Evolutionary conservation across 106 monocot genomes (phyloP).

Genomic region (Posidonia australis): DNA sequence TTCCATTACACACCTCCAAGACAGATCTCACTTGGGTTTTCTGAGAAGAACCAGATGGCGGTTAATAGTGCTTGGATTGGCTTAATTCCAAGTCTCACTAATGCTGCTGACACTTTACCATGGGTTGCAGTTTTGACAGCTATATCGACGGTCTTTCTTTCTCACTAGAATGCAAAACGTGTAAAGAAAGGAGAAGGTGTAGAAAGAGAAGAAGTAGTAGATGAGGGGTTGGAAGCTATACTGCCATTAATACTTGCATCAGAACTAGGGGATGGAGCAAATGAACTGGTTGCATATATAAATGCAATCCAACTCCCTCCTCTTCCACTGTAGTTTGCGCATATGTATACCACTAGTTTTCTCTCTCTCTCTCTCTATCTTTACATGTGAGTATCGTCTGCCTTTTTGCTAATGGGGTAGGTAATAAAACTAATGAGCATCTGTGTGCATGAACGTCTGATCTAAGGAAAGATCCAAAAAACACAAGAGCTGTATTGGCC

Average conservation of each 20-base stretch:
- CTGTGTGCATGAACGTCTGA: neutral
- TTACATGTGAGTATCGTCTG: neutral
- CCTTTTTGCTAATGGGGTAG: neutral
- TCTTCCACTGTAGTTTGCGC: too few species aligned
- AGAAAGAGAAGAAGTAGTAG: neutral
- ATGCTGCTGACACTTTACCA: slow-evolving; percentile 1
- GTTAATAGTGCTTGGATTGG: neutral
- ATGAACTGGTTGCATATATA: neutral
- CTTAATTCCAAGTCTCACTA: neutral
- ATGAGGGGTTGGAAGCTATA: neutral
- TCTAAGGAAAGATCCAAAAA: neutral
- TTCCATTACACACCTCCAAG: neutral
- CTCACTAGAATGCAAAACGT: neutral
- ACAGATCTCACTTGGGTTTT: neutral
- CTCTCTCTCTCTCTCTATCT: neutral
- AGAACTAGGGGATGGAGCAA: neutral
- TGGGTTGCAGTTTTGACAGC: slow-evolving; percentile 5
- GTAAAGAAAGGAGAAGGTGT: neutral
- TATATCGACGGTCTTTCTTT: neutral
- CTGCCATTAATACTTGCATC: neutral
- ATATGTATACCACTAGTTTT: too few species aligned
- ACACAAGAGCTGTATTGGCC: neutral
- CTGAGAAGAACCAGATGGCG: slow-evolving; percentile 4
- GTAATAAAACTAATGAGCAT: neutral
- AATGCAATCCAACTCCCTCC: neutral